Percentiles rank a stretch among this genome's conserved stretches.
Evolutionary conservation across 78 protist species (phyloP).

Genomic region (Paratrimastix pyriformis): DNA sequence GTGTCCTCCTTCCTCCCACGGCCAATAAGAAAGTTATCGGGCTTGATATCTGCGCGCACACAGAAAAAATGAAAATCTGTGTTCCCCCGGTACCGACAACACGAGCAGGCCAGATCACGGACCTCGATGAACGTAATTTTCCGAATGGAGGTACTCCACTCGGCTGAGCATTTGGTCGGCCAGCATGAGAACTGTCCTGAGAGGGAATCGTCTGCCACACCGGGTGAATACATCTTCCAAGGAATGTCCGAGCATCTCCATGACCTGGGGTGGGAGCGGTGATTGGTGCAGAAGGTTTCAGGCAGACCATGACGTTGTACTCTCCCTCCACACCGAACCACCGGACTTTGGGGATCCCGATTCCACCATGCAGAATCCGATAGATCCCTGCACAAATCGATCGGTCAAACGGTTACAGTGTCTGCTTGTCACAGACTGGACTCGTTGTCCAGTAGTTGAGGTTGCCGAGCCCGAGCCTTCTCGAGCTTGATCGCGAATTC

Average conservation of each 20-base stretch:
- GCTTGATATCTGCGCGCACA: too few relatives aligned
- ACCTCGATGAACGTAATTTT: conserved; percentile 45
- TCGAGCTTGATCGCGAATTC: conserved; percentile 12
- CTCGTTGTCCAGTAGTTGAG: not conserved
- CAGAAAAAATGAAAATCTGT: too few relatives aligned
- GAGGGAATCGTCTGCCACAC: conserved; percentile 19
- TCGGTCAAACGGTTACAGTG: too few relatives aligned
- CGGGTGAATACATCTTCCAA: conserved; percentile 47
- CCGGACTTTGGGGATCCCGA: not conserved
- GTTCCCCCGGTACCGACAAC: too few relatives aligned
- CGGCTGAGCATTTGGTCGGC: conserved; percentile 37
- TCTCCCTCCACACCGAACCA: not conserved
- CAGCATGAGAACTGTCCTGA: conserved; percentile 34
- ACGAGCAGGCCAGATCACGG: too few relatives aligned
- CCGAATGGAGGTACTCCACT: conserved; percentile 40
- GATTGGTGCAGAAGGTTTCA: too few relatives aligned
- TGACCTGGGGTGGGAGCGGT: too few relatives aligned
- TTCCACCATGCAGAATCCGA: not conserved
- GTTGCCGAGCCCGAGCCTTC: not conserved
- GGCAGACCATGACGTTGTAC: not conserved
- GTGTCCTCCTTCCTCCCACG: not conserved
- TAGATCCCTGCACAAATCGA: too few relatives aligned
- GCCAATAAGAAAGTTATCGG: conserved; percentile 51
- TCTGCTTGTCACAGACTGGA: too few relatives aligned
- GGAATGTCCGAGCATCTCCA: conserved; percentile 50